These are phyloP conservation scores for Coemansia sp. DNA, from an alignment of 192 early-diverging fungal species.

Conservation along the genomic window DNA sequence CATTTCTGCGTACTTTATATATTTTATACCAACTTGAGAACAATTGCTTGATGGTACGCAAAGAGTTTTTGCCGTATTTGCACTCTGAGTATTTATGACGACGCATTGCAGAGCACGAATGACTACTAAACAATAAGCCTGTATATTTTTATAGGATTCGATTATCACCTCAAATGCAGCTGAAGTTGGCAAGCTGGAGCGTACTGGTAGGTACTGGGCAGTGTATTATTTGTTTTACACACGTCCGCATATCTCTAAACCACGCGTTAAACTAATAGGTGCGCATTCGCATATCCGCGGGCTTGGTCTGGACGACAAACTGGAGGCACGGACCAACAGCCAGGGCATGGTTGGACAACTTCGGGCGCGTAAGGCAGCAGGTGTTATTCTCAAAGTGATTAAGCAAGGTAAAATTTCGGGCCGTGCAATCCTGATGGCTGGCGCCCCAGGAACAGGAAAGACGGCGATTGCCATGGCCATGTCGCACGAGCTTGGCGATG, in stretches of 20 bases:
- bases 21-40: neutral
- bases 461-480: slow-evolving; percentile 99
- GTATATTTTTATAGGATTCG: slow-evolving; percentile 37
- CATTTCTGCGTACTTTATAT: slow-evolving; percentile 3
- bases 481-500: slow-evolving; percentile 94
- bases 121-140: neutral
- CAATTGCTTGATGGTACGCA: neutral
- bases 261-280: slow-evolving; percentile 54
- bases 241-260: neutral
- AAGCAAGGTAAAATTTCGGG: slow-evolving; percentile 98
- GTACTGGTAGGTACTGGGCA: slow-evolving; percentile 37
- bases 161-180: slow-evolving; percentile 50
- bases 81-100: neutral
- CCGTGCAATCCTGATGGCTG: slow-evolving; percentile 95
- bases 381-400: slow-evolving; percentile 95
- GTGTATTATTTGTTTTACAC: neutral
- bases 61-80: neutral
- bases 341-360: slow-evolving; percentile 99
- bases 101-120: neutral
- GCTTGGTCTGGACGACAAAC: slow-evolving; percentile 89
- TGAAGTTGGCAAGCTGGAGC: slow-evolving; percentile 54
- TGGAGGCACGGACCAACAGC: slow-evolving; percentile 80
- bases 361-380: slow-evolving; percentile 93
- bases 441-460: slow-evolving; percentile 98
- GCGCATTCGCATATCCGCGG: slow-evolving; percentile 98